Evolutionary conservation across 352 stramenopile species (phyloP).

Genomic region (Thraustochytrium striatum): DNA sequence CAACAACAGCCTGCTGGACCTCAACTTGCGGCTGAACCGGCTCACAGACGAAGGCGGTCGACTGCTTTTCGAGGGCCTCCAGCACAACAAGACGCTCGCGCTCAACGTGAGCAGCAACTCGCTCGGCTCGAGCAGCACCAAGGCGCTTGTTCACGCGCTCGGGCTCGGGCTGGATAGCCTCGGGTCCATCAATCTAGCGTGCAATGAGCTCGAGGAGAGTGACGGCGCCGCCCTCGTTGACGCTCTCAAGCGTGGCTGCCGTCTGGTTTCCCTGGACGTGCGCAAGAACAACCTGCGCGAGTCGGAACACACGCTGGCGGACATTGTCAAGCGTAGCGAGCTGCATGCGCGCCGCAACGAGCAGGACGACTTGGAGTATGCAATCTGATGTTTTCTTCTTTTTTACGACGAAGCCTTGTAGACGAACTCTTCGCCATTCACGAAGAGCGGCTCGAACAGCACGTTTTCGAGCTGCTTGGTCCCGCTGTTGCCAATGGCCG

Average conservation of each 20-base stretch:
- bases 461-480: no score
- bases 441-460: neutral
- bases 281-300: conserved; percentile 61
- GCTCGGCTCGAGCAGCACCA: conserved; percentile 64
- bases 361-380: neutral
- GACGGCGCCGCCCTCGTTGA: conserved; percentile 64
- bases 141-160: conserved; percentile 64
- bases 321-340: conserved; percentile 42
- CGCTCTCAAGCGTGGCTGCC: conserved; percentile 64
- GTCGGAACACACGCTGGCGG: neutral
- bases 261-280: conserved; percentile 66
- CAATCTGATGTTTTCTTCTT: neutral
- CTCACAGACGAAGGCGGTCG: conserved; percentile 79
- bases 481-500: no score
- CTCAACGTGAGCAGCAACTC: conserved; percentile 78
- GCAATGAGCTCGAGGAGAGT: conserved; percentile 64
- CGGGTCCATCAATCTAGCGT: conserved; percentile 66
- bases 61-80: conserved; percentile 76
- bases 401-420: conserved; percentile 7
- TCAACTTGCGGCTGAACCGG: conserved; percentile 83
- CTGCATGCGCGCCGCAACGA: neutral
- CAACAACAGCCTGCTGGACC: conserved; percentile 77
- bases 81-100: conserved; percentile 64
- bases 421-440: conserved; percentile 4
- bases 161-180: conserved; percentile 61